These are phyloP conservation scores for Acanthamoeba triangularis DNA, from an alignment of 208 protist genomes.

Conservation along the genomic window DNA sequence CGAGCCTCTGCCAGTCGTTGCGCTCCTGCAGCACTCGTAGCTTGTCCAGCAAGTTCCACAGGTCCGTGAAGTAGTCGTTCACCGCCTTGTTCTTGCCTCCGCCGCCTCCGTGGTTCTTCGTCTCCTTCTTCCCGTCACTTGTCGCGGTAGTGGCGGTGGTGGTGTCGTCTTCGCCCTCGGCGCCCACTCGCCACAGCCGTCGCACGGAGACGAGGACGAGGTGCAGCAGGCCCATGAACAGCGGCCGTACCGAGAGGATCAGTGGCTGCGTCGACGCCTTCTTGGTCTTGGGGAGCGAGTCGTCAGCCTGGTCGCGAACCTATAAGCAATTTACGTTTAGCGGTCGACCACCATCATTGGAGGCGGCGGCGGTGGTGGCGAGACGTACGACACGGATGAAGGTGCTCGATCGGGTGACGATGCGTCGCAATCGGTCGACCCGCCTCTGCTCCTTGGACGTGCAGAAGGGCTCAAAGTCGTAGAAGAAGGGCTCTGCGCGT, in stretches of 20 bases:
- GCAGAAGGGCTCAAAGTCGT: conserved; percentile 41
- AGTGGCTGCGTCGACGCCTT: neutral
- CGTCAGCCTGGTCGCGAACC: neutral
- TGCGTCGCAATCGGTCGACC: neutral
- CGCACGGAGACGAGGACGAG: neutral
- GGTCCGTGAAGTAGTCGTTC: neutral
- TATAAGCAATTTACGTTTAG: neutral
- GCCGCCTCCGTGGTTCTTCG: neutral
- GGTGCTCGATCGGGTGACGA: neutral
- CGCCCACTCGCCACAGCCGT: neutral
- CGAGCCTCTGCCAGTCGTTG: neutral
- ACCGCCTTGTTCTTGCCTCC: neutral
- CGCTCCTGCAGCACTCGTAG: neutral
- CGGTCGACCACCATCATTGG: neutral
- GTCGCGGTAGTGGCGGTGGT: neutral
- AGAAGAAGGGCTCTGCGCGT: neutral
- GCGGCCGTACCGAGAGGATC: neutral
- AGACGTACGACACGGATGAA: neutral
- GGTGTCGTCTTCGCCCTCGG: neutral
- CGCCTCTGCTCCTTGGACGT: conserved; percentile 32
- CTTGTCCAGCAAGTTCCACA: neutral
- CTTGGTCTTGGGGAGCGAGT: neutral
- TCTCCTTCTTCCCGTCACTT: no score
- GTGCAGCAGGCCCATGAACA: neutral
- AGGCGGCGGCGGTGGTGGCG: neutral